Evolutionary conservation across 345 rosid species (phyloP).

Genomic region (Ceriops tagal): DNA sequence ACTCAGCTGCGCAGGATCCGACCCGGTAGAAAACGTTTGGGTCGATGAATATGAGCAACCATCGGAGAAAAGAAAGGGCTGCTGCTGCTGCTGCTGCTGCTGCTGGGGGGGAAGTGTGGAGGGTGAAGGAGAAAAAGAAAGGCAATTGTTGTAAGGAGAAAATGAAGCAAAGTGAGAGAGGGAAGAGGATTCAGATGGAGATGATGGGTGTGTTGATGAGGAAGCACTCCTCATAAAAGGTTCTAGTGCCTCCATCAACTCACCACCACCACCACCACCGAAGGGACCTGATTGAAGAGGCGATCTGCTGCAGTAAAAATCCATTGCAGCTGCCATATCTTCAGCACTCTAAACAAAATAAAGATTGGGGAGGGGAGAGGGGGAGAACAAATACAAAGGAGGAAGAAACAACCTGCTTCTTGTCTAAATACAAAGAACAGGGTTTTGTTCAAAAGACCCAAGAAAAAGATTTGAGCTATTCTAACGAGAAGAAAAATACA

Average conservation of each 20-base stretch:
- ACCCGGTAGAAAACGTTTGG: neutral
- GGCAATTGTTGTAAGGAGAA: neutral
- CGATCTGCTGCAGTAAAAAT: constrained; percentile 46
- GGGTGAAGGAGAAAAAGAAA: neutral
- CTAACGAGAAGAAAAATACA: constrained; percentile 20
- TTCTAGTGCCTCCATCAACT: constrained; percentile 82
- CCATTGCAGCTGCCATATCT: constrained; percentile 58
- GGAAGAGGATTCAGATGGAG: constrained; percentile 8
- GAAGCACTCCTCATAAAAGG: constrained; percentile 38
- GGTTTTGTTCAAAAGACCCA: neutral
- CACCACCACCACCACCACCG: constrained; percentile 47
- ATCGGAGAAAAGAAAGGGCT: constrained; percentile 26
- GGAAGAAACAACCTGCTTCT: neutral
- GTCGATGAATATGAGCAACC: constrained; percentile 21
- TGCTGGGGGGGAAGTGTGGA: neutral
- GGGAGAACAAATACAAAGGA: too few species aligned
- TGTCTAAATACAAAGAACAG: constrained; percentile 13
- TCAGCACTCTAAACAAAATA: neutral
- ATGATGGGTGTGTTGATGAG: neutral
- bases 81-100: constrained; percentile 3
- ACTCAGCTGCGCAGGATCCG: constrained; percentile 38
- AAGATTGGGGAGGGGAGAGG: neutral
- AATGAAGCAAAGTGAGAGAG: constrained; percentile 17
- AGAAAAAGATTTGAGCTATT: neutral
- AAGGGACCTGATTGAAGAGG: constrained; percentile 37